Base-by-base conservation (phyloP, 805 yeast species). In the Cyberlindnera mycetangii region DNA sequence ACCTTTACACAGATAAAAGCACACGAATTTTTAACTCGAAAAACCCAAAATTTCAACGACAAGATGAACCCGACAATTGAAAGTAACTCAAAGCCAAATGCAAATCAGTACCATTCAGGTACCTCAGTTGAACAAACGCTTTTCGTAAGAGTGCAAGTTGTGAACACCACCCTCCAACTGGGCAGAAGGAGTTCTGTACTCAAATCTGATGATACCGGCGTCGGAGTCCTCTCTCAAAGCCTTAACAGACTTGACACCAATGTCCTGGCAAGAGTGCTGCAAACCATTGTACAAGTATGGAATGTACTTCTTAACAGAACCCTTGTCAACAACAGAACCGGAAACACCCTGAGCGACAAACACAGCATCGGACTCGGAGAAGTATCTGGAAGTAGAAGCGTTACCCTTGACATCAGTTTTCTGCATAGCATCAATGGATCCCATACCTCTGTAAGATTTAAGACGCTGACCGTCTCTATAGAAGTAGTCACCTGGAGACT, bases 271-370 rank as follows among this genome's bases (percentile, higher is more conserved):
- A 65, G 99, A 92, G 70, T 93, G 99, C 78, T 93, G 97, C 65
- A 93, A 78, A 70, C 99, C 99, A 59, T 85, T 83, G 79, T 75
- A 85, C 68, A 93, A 74, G 76, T 93, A 93, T 56, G 99, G 99
- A 54, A 93, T 72, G 65, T 89, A 93, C 73, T 92, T 93, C 66
- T 81, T 81, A 66, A 93, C 76, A 35, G 97, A 89, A 60, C 99
- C 99, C 70, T 92, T 88, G 75, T 93, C 99, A 57, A 89, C 83
- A 60, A 93, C 99, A 31, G 96, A 76, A 60, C 99, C 99, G 51
- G 95, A 79, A 56, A 93, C 99, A 79, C 99, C 99, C 76, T 93
- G 99, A 44, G 99, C 99, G 56, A 93, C 99, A 55, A 93, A 79
- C 54, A 93, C 98, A 61, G 85, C 75, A 71, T 93, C 99, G 55